Base-by-base conservation (phyloP, 345 rosid genomes). In the Bruguiera sexangula region DNA sequence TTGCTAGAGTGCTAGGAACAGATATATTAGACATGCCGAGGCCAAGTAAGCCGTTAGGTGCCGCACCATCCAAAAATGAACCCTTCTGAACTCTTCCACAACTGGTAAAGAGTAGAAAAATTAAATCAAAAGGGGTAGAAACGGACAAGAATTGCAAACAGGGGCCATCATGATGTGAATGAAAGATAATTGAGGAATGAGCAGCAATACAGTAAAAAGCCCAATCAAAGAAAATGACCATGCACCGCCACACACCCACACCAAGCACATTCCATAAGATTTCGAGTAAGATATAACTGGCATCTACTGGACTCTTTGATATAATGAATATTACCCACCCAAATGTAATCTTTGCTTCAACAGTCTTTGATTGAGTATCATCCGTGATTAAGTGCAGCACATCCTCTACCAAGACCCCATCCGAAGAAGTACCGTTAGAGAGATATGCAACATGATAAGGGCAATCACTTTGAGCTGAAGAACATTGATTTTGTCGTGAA, bases 31-130 rank as follows among this genome's bases (percentile, higher is more conserved):
- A 84, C 84, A 92, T 82, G 39, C 99, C 99, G 70, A 96, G 98
- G 30, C 99, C 99, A 63, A 92, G 87, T 56, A 96, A 91, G 62
- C 99, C 99, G 75, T 96, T 96, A 29, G 94, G 96, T 71, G 99
- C 99, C 20, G 91, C 99, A 62, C 94, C 89, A 53, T 82, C 70
- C 77, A 92, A 75, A 79, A 95, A 95, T 4, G 88, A 84, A 78
- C 99, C 99, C 2, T 96, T 90, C 79, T 90, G 96, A 72, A 78
- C 79, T 78, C 72, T 80, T 69, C 98, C 99, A 78, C 99, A 96
- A 26, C 99, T 96, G 86, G 77, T 79, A 80, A 52, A 69, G 18
- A 8, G 60, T 50, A 73, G 24, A 50, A 65, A 39, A 68, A 50
- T 48, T 56, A 20, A 63, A 68, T 74, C 58, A 72, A 27, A 48